Base-by-base conservation (phyloP, 2,329 filamentous ascomycete genomes). In the Beauveria sp. region DNA sequence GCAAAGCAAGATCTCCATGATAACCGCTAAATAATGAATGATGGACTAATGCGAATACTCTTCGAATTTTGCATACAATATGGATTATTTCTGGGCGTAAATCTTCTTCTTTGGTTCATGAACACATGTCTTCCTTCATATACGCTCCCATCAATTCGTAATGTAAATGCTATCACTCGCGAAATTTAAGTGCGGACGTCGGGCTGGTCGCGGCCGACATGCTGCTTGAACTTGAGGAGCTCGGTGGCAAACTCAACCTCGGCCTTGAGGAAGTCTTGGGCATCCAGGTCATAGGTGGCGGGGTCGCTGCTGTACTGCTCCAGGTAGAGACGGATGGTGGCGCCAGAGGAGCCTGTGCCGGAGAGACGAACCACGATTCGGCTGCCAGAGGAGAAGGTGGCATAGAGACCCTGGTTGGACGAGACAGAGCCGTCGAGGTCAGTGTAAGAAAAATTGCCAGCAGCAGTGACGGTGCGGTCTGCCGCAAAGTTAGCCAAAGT, bases 361-460 rank as follows among this genome's bases (percentile, higher is more conserved):
- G 93, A 98, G 64, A 99, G 82, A 70, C 95, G 90, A 63, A 98
- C 92, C 58, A 99, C 92, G 64, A 98, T 93, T 68, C 95, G 89
- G 79, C 91, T 96, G 65, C 93, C 93, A 63, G 96, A 93, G 61
- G 92, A 91, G 77, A 98, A 98, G 76, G 90, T 90, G 74, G 93
- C 90, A 73, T 90, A 99, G 68, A 99, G 87, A 67, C 95, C 95
- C 80, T 99, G 95, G 81, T 97, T 96, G 74, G 92, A 91, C 71
- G 91, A 89, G 60, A 98, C 91, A 67, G 91, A 96, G 65, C 93
- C 95, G 71, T 99, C 95, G n/a, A 99, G 87, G 73, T 99, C 95
- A 9, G 91, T 98, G 84, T 99, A 99, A 38, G 91, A 91, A 77
- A 99, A 99, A 83, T 99, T 93, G 67, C 93, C 95, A 7, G 93